A percentile compares a stretch with the other conserved stretches of the same genome.
Evolutionary conservation across 192 early-diverging fungal species (phyloP).

Genomic region (Spizellomyces punctatus): DNA sequence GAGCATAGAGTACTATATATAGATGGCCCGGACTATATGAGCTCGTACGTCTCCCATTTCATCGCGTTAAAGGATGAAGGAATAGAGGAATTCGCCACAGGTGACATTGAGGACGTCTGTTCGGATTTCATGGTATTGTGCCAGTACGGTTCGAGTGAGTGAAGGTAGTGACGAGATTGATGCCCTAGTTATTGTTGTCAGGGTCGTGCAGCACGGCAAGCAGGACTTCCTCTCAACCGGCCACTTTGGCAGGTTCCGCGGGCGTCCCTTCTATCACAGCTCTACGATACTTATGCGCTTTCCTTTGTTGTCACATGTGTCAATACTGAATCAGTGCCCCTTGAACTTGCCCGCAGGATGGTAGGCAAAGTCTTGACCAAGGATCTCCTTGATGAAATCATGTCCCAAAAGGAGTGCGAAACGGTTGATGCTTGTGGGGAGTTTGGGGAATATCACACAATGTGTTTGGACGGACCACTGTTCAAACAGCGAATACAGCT

Average conservation of each 20-base stretch:
- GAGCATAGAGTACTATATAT: constrained; percentile 12
- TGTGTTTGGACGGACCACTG: constrained; percentile 20
- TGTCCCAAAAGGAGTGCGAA: background rate
- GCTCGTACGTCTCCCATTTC: constrained; percentile 12
- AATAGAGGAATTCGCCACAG: constrained; percentile 14
- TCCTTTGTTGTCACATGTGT: constrained; percentile 19
- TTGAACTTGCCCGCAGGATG: constrained; percentile 5
- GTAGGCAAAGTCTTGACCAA: constrained; percentile 12
- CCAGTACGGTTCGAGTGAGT: background rate
- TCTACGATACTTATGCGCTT: constrained; percentile 4
- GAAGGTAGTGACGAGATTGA: background rate
- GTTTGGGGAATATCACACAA: constrained; percentile 24
- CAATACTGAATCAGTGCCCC: constrained; percentile 11
- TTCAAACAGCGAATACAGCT: constrained; percentile 9
- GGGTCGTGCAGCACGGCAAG: constrained; percentile 10
- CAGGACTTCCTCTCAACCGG: constrained; percentile 8
- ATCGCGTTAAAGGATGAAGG: constrained; percentile 13
- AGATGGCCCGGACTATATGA: constrained; percentile 13
- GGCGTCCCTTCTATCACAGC: constrained; percentile 4
- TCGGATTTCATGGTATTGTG: constrained; percentile 19
- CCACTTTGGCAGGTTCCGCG: constrained; percentile 23
- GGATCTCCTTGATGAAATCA: background rate
- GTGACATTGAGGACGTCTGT: constrained; percentile 27
- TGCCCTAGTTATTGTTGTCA: background rate
- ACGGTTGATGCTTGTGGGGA: constrained; percentile 23